Evolutionary conservation across 768 basidiomycete genomes (phyloP).

Genomic region (Ephemerocybe angulata): DNA sequence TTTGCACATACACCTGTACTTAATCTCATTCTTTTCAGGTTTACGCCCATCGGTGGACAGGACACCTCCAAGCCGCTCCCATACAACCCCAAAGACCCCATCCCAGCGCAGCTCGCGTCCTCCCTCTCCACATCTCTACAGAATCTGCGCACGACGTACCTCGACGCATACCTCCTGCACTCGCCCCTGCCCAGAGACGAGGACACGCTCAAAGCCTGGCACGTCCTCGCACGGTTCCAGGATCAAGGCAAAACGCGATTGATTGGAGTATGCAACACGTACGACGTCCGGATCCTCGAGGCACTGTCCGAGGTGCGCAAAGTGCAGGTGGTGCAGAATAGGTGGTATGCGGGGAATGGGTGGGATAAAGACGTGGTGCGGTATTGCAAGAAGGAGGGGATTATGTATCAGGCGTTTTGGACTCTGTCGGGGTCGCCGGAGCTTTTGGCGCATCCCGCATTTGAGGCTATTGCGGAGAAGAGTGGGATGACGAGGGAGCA

Average conservation of each 20-base stretch:
- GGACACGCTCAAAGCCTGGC: constrained; percentile 69
- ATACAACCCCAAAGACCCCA: constrained; percentile 53
- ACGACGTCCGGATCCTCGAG: constrained; percentile 55
- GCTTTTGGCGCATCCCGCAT: constrained; percentile 47
- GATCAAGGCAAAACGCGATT: constrained; percentile 58
- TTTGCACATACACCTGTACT: background rate
- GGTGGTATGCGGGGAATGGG: constrained; percentile 79
- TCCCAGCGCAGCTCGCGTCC: constrained; percentile 55
- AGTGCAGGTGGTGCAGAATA: constrained; percentile 76
- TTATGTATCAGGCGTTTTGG: constrained; percentile 90
- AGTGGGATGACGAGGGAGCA: constrained; percentile 60
- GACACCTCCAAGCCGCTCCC: constrained; percentile 68
- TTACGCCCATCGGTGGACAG: constrained; percentile 71
- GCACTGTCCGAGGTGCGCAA: constrained; percentile 50
- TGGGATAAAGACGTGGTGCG: constrained; percentile 67
- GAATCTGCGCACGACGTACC: constrained; percentile 67
- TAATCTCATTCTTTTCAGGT: constrained; percentile 39
- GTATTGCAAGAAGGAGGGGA: constrained; percentile 59
- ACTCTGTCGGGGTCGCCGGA: constrained; percentile 75
- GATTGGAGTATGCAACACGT: constrained; percentile 78
- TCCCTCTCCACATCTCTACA: constrained; percentile 63
- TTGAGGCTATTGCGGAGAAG: constrained; percentile 41
- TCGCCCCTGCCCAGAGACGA: constrained; percentile 57
- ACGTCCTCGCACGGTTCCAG: constrained; percentile 54
- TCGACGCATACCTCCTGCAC: constrained; percentile 80